Conservation (phyloP, 2,329 filamentous ascomycete species). For the Pseudocercospora musae region DNA sequence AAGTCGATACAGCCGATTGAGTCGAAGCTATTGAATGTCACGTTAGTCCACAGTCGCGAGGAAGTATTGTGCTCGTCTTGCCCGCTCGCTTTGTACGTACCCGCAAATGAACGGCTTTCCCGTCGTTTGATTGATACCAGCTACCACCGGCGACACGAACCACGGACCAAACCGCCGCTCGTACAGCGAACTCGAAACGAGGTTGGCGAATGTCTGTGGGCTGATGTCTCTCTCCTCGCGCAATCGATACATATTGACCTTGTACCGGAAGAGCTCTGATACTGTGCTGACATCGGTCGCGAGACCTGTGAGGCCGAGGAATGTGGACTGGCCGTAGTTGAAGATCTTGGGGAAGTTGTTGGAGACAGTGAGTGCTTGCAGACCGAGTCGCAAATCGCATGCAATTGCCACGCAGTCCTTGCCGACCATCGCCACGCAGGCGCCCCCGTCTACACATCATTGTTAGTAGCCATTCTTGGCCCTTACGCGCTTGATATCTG, state of each 20-base stretch:
- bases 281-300: constrained; percentile 95
- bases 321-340: constrained; percentile 84
- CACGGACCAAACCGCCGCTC: constrained; percentile 94
- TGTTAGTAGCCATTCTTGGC: constrained; percentile 10
- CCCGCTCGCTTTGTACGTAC: constrained; percentile 20
- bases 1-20: constrained; percentile 99
- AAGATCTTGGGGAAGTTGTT: constrained; percentile 99
- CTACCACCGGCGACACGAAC: constrained; percentile 93
- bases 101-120: constrained; percentile 97
- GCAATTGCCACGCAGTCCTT: constrained; percentile 99
- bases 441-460: constrained; percentile 66
- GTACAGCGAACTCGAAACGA: constrained; percentile 87
- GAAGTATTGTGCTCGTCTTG: neutral
- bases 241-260: constrained; percentile 99
- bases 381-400: constrained; percentile 94
- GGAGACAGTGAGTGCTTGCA: constrained; percentile 93
- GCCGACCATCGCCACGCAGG: constrained; percentile 97
- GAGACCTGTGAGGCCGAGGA: constrained; percentile 91
- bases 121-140: constrained; percentile 90
- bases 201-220: constrained; percentile 91
- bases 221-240: constrained; percentile 96
- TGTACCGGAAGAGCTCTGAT: constrained; percentile 96
- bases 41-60: constrained; percentile 2
- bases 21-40: constrained; percentile 61
- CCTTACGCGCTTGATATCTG: neutral